Base-by-base conservation (phyloP, 805 yeast genomes). In the Candida khao-thaluensis region DNA sequence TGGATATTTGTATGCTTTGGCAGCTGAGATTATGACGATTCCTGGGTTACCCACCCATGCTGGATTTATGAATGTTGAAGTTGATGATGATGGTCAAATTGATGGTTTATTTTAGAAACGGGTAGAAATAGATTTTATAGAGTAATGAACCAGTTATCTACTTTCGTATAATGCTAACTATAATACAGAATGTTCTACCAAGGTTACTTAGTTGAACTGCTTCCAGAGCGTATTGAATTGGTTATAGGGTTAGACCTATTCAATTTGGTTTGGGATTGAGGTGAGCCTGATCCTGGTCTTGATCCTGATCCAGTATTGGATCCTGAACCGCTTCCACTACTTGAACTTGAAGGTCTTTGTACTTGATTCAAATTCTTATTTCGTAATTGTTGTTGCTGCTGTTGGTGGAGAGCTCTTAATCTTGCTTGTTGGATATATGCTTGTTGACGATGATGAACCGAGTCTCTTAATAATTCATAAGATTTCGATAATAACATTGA, bases 401-500 rank as follows among this genome's bases (percentile, higher is more conserved):
- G 71, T 42, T 65, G 69, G 36, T 67, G 71, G 35, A 67, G 47
- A 4, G 71, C 71, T 38, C 73, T 53, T 57, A 65, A 57, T 44
- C 67, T 60, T 3, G 72, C 74, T 66, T 62, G 81, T 60, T 77
- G 89, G 17, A 68, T 54, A 44, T 56, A 57, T 16, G 56, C 52
- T 42, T 65, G 71, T 62, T 82, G 80, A 49, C 93, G 73, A 61
- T 81, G 80, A 53, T 79, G 74, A 40, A 85, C 79, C 15, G 90
- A 83, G 55, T 89, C 88, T 51, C 87, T 69, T 47, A 82, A 66
- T 36, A 81, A 74, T 38, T 89, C 96, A 55, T 85, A 85, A 0
- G 96, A 82, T 59, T 90, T 91, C 3, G 93, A 79, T 29, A 89
- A 69, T 22, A 91, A 63, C 96, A 89, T 89, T 5, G 95, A 79